Conservation (phyloP, 2,329 filamentous ascomycete genomes). For the Scedosporium apiospermum region DNA sequence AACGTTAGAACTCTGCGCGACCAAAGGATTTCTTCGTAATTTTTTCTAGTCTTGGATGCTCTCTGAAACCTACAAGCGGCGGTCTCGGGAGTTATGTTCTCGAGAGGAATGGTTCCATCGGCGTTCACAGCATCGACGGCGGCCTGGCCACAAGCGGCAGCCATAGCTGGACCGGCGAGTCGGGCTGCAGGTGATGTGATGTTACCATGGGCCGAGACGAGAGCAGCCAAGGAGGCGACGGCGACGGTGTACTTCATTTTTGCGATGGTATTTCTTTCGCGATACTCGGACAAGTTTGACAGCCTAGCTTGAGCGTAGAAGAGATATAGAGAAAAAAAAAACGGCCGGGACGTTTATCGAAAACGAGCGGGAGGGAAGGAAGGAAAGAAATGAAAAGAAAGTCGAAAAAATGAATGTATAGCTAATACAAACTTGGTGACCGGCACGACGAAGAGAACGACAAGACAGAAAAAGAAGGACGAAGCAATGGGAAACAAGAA, state of each 20-base stretch:
- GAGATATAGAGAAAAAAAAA: neutral
- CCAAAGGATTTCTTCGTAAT: neutral
- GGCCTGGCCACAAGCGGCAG: constrained; percentile 31
- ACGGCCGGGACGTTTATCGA: neutral
- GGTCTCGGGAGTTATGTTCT: constrained; percentile 15
- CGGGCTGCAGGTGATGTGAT: constrained; percentile 32
- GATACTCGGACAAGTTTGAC: neutral
- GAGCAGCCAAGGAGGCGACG: constrained; percentile 5
- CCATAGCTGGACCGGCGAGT: constrained; percentile 30
- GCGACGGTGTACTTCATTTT: constrained; percentile 1
- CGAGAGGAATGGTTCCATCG: constrained; percentile 25
- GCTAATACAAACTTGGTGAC: constrained; percentile 1
- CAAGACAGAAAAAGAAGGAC: neutral
- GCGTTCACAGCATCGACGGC: constrained; percentile 21
- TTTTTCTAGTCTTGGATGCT: neutral
- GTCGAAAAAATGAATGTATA: neutral
- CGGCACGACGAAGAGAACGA: neutral
- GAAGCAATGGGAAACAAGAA: neutral
- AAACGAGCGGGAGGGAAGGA: neutral
- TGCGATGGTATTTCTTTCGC: neutral
- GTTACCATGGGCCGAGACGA: constrained; percentile 32
- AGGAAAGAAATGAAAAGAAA: neutral
- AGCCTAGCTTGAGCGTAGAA: neutral
- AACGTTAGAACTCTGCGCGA: neutral
- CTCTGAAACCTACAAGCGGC: constrained; percentile 16